A percentile compares a stretch with the other conserved stretches of the same genome.
Conservation (phyloP, 768 basidiomycete genomes). For the Mrakia frigida region DNA sequence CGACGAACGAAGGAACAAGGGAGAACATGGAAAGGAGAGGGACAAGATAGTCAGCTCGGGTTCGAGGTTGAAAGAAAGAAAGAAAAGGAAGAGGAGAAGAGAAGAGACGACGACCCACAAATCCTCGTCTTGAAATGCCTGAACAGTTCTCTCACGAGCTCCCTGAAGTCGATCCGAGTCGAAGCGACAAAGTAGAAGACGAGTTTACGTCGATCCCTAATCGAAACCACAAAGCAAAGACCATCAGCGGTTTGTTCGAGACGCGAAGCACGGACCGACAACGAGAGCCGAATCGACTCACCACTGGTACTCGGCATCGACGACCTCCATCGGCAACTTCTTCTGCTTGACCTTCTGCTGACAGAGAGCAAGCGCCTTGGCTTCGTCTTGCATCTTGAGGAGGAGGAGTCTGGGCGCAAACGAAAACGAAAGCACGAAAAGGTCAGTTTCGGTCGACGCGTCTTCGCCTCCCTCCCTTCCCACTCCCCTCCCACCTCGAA, state of each 20-base stretch:
- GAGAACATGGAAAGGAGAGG: conserved; percentile 46
- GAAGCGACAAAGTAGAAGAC: conserved; percentile 98
- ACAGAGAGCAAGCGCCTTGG: conserved; percentile 81
- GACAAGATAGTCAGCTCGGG: neutral
- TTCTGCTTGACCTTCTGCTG: conserved; percentile 87
- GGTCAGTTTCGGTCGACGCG: neutral
- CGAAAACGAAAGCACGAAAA: neutral
- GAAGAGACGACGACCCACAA: neutral
- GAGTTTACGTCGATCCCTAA: conserved; percentile 92
- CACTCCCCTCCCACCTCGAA: neutral
- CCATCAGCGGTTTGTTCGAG: neutral
- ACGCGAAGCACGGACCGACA: neutral
- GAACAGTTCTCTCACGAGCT: conserved; percentile 57
- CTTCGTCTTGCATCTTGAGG: conserved; percentile 81
- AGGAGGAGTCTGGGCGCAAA: conserved; percentile 61
- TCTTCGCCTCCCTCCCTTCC: neutral
- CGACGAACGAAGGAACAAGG: conserved; percentile 40
- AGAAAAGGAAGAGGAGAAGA: neutral
- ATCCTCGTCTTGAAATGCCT: conserved; percentile 72
- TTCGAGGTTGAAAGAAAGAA: neutral
- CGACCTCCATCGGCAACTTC: conserved; percentile 95
- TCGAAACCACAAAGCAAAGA: neutral
- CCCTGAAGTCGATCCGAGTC: conserved; percentile 84
- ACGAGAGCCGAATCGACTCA: conserved; percentile 47
- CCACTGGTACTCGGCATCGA: conserved; percentile 99